Percentiles rank a stretch among this genome's conserved stretches.
These are phyloP conservation scores for Fusarium virguliforme DNA, from an alignment of 2,329 filamentous ascomycete genomes.

Conservation along the genomic window DNA sequence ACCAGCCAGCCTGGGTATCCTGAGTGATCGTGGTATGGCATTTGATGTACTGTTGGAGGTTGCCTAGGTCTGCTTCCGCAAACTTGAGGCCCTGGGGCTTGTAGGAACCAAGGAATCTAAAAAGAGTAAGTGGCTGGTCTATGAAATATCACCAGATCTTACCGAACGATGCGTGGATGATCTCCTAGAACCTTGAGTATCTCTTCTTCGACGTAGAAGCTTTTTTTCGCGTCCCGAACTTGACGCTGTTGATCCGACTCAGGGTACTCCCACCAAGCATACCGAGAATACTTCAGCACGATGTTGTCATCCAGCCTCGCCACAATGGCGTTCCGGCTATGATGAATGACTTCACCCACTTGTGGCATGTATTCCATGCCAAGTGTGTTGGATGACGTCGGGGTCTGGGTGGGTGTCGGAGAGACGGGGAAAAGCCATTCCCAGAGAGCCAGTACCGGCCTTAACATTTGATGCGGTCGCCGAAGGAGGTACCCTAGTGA, in stretches of 20 bases:
- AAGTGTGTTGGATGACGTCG: neutral
- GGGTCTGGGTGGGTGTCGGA: neutral
- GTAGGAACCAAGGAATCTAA: neutral
- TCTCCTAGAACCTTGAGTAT: neutral
- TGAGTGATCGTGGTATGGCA: neutral
- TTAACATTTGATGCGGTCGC: neutral
- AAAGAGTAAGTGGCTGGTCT: neutral
- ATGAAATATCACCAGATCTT: neutral
- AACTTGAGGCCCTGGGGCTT: conserved; percentile 2
- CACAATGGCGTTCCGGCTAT: neutral
- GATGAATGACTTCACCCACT: neutral
- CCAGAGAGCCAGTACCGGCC: conserved; percentile 1
- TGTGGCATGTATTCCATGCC: conserved; percentile 8
- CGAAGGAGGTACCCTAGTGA: neutral
- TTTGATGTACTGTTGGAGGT: conserved; percentile 10
- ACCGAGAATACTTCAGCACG: conserved; percentile 7
- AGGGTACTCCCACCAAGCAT: neutral
- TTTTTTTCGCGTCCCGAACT: neutral
- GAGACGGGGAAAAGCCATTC: neutral
- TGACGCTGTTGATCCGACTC: neutral
- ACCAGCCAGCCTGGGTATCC: neutral
- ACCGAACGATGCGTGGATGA: conserved; percentile 3
- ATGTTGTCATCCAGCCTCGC: neutral
- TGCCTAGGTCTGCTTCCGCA: conserved; percentile 2
- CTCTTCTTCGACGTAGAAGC: neutral